phyloP scores from a whole-genome alignment of 306 rosid species.

The Oemleria cerasiformis region DNA sequence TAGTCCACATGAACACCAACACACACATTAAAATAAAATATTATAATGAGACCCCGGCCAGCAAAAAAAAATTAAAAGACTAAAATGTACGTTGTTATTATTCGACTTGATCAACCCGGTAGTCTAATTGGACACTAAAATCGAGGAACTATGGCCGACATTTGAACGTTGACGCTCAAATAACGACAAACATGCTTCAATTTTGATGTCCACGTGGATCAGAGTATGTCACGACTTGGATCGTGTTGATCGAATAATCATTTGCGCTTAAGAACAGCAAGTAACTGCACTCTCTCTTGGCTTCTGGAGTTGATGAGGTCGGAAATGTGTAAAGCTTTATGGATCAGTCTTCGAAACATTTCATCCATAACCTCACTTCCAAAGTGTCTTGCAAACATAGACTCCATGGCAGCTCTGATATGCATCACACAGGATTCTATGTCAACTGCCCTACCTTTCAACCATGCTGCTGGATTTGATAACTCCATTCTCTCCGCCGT shows the following conservation, averaged over 20 bases:
- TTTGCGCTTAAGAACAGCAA: slow-evolving; percentile 40
- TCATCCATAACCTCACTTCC: slow-evolving; percentile 26
- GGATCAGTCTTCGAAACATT: slow-evolving; percentile 32
- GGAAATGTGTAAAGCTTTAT: slow-evolving; percentile 7
- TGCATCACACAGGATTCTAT: slow-evolving; percentile 24
- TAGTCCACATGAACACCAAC: too few relatives aligned
- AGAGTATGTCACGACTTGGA: too few relatives aligned
- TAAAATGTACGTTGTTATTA: too few relatives aligned
- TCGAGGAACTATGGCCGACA: too few relatives aligned
- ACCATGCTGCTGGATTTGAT: slow-evolving; percentile 41
- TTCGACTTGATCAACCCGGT: too few relatives aligned
- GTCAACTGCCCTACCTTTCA: slow-evolving; percentile 26
- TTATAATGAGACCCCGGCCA: too few relatives aligned
- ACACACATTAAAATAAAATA: too few relatives aligned
- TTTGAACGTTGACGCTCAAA: too few relatives aligned
- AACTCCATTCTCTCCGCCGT: slow-evolving; percentile 42
- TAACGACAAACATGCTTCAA: too few relatives aligned
- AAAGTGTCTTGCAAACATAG: slow-evolving; percentile 37
- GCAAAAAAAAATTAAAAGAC: too few relatives aligned
- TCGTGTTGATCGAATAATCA: not conserved
- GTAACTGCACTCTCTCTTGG: slow-evolving; percentile 37
- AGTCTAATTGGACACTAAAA: too few relatives aligned
- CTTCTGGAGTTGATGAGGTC: slow-evolving; percentile 24
- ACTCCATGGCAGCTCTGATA: slow-evolving; percentile 50
- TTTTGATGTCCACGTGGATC: too few relatives aligned